Percentiles rank a stretch among this genome's conserved stretches.
phyloP scores from a whole-genome alignment of 2,329 filamentous ascomycete genomes.

The Apiospora sp. region DNA sequence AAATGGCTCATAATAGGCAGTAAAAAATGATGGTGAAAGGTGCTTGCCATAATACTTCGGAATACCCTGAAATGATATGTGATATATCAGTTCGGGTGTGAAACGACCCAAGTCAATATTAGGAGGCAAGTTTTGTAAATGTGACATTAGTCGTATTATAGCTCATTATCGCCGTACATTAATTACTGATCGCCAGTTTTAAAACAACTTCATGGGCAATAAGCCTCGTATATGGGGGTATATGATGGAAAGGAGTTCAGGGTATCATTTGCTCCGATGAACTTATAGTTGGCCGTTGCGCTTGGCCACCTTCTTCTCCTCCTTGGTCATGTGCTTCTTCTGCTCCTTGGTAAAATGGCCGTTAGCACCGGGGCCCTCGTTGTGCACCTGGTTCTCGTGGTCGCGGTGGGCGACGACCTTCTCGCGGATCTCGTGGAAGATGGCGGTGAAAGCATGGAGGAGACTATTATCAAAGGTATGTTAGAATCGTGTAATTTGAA shows the following conservation, averaged over 20 bases:
- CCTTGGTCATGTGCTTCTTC: slow-evolving; percentile 13
- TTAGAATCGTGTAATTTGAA: not conserved
- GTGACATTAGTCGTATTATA: not conserved
- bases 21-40: no score
- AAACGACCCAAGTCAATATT: no score
- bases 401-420: not conserved
- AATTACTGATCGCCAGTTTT: not conserved
- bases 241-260: not conserved
- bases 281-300: not conserved
- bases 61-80: no score
- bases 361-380: not conserved
- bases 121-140: not conserved
- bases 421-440: slow-evolving; percentile 46
- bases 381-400: not conserved
- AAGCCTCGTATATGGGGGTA: not conserved
- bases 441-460: slow-evolving; percentile 51
- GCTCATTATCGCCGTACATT: not conserved
- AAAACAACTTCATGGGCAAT: not conserved
- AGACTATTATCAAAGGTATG: slow-evolving; percentile 37
- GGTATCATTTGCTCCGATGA: not conserved
- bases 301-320: slow-evolving; percentile 2
- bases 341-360: not conserved
- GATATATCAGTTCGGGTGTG: no score
- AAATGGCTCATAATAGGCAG: no score
- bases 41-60: no score